Conservation (phyloP, 2,329 filamentous ascomycete species). For the Trichoderma harzianum region DNA sequence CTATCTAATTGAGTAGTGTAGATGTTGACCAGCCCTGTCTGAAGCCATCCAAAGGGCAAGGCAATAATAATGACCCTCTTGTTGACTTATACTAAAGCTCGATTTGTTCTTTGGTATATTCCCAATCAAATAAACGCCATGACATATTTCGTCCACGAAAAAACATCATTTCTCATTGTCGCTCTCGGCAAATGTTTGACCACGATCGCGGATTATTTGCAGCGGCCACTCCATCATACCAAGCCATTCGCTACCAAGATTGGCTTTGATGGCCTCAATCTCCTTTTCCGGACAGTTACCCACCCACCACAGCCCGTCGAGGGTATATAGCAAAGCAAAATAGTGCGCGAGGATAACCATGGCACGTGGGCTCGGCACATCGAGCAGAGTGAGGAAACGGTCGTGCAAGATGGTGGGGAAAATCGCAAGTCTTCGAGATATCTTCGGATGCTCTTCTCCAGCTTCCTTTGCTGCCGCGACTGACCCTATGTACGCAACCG, state of each 20-base stretch:
- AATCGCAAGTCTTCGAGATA: slow-evolving; percentile 18
- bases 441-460: slow-evolving; percentile 13
- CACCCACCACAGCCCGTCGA: slow-evolving; percentile 13
- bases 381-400: slow-evolving; percentile 19
- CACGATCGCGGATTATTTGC: background rate
- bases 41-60: background rate
- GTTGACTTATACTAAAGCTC: too few relatives aligned
- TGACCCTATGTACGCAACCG: slow-evolving; percentile 19
- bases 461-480: slow-evolving; percentile 17
- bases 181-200: background rate
- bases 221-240: slow-evolving; percentile 19
- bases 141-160: background rate
- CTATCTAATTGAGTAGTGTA: background rate
- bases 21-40: too few relatives aligned
- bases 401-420: slow-evolving; percentile 21
- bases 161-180: background rate
- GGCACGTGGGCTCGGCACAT: slow-evolving; percentile 15
- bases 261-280: slow-evolving; percentile 13
- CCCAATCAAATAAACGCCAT: background rate
- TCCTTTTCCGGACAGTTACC: slow-evolving; percentile 9
- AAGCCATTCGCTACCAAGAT: slow-evolving; percentile 13
- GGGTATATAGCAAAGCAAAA: slow-evolving; percentile 18
- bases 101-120: too few relatives aligned
- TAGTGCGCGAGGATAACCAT: slow-evolving; percentile 23
- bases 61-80: background rate